Base-by-base conservation (phyloP, 352 stramenopile genomes). In the Phytophthora multivora region DNA sequence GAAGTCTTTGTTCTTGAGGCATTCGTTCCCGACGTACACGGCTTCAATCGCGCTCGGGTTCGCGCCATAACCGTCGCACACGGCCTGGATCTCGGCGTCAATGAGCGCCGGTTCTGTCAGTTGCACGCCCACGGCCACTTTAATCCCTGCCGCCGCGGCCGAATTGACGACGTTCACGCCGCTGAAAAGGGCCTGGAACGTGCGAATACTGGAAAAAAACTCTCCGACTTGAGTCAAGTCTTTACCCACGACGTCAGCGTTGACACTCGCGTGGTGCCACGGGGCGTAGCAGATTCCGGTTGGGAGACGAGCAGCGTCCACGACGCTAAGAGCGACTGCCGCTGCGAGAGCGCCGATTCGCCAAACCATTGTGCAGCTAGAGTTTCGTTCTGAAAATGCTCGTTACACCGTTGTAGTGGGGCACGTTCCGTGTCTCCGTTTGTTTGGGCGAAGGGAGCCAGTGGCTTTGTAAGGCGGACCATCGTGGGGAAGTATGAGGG, bases 1-100 rank as follows among this genome's bases (percentile, higher is more conserved):
- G 23, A 77, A 85, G 48, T 66, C 64, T 30, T 76, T 75, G 60
- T 86, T 88, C 43, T 71, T 56, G n/a, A 94, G 69, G 72, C 89
- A 78, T 41, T 94, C 85, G 60, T 92, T 94, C 26, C 85, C 85
- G 30, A 89, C 79, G 56, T 88, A 92, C 28, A 94, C 84, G 4
- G 80, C 83, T 48, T 88, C 66, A 23, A 94, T 63, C 0, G 47
- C 61, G 18, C 58, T 40, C 0, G 81, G 74, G 47, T 83, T 64
- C 1, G 49, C 46, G 19, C 71, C 59, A 25, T 78, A 80, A 18
- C 79, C 85, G 3, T 74, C 66, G 43, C 86, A 85, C 38, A 82
- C 83, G 12, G 83, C 83, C n/a, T 83, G 36, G 60, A 94, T 87
- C 51, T 90, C 81, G 9, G 53, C 62, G 12, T 78, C 60, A 47